A percentile compares a stretch with the other conserved stretches of the same genome.
Evolutionary conservation across 176 grass and related monocot genomes (phyloP).

Genomic region (Pharus latifolius): DNA sequence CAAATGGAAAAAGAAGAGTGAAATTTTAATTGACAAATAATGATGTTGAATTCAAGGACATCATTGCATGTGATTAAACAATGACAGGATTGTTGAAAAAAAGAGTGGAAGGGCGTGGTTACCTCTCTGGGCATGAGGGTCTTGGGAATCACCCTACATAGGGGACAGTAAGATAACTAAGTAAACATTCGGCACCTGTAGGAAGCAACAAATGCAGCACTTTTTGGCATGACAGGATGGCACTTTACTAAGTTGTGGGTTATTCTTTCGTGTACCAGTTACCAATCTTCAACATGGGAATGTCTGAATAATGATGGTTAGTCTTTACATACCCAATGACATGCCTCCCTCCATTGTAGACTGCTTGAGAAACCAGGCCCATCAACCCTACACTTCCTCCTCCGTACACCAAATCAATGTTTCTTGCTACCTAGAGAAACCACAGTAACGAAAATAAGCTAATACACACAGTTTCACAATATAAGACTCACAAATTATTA

Average conservation of each 20-base stretch:
- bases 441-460: neutral
- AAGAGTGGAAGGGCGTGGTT: conserved; percentile 16
- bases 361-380: conserved; percentile 55
- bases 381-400: conserved; percentile 56
- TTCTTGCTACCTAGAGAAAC: conserved; percentile 37
- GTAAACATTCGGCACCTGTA: conserved; percentile 26
- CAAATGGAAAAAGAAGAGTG: neutral
- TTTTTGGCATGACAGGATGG: conserved; percentile 6
- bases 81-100: conserved; percentile 19
- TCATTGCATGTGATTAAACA: conserved; percentile 31
- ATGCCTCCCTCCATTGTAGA: conserved; percentile 53
- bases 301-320: conserved; percentile 23
- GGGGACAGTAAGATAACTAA: conserved; percentile 32
- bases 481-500: too few species aligned
- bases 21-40: neutral
- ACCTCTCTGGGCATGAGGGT: conserved; percentile 68
- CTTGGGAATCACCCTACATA: conserved; percentile 67
- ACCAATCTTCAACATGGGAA: conserved; percentile 3
- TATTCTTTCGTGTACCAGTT: conserved; percentile 21
- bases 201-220: conserved; percentile 24
- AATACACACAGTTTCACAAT: too few species aligned
- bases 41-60: conserved; percentile 13
- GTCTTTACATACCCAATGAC: conserved; percentile 61
- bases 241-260: conserved; percentile 5
- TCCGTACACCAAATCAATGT: conserved; percentile 60